Base-by-base conservation (phyloP, 257 asterid species). In the Solanum tacnaense region DNA sequence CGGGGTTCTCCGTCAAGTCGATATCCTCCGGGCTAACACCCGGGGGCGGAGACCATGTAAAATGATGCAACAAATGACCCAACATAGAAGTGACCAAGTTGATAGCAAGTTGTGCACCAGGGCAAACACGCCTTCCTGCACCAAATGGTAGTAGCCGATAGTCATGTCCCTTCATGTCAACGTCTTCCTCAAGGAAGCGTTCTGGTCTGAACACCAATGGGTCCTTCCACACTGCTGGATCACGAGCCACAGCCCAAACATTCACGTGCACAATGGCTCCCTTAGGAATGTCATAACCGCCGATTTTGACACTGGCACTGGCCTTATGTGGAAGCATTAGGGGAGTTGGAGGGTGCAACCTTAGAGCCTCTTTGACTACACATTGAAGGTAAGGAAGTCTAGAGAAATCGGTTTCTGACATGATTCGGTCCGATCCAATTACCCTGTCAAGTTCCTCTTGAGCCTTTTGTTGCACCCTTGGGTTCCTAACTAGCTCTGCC, bases 301-400 rank as follows among this genome's bases (percentile, higher is more conserved):
- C 96, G 2, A 96, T 89, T 88, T 96, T 96, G 88, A 96, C 95
- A 52, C 90, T 81, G 23, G 96, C 76, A 78, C 78, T 93, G 32
- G 98, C 98, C 91, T 92, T 92, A 75, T 96, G 98, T 10, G 98
- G 98, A 86, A 96, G 98, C 96, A 94, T 93, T 23, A 96, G 38
- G 6, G 98, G 98, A 9, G 98, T 96, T 34, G 98, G 98, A 0
- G 98, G 97, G 89, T 96, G 98, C 90, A 96, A 49, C 88, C 98
- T 88, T 31, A 93, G 89, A 88, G 98, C 95, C 84, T 96, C 98
- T 82, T 96, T 96, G 52, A 92, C 92, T 27, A 93, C 90, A 13
- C 92, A 89, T 89, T 96, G 98, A 71, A 96, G 89, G 93, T 94
- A 96, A 4, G 96, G 95, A 85, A 96, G 95, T 32, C 89, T 89